Percentiles rank a stretch among this genome's conserved stretches.
These are phyloP conservation scores for Auriculariales sp. DNA, from an alignment of 768 basidiomycete genomes.

Conservation along the genomic window DNA sequence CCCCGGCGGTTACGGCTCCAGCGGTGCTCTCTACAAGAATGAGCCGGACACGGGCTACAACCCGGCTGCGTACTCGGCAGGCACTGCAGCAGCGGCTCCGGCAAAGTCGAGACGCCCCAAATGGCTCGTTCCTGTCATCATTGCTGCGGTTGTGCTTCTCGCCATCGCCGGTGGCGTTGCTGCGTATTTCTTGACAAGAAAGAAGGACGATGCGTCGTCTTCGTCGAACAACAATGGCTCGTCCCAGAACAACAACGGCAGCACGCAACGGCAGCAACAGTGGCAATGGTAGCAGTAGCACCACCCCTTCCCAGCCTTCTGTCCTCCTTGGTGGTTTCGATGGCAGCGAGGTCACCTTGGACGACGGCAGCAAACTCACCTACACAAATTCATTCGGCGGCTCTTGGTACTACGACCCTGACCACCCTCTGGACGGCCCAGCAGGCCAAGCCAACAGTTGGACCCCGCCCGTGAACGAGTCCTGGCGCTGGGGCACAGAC, in stretches of 20 bases:
- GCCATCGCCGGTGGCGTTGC: slow-evolving; percentile 10
- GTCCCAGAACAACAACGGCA: slow-evolving; percentile 1
- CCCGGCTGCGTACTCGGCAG: neutral
- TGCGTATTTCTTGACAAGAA: slow-evolving; percentile 11
- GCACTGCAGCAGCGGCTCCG: neutral
- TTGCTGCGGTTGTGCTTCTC: slow-evolving; percentile 5
- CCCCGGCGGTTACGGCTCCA: neutral
- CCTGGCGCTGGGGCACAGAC: slow-evolving; percentile 56
- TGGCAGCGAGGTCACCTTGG: slow-evolving; percentile 48
- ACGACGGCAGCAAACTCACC: slow-evolving; percentile 56
- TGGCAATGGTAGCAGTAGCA: neutral
- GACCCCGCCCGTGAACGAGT: slow-evolving; percentile 64
- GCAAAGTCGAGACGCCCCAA: neutral
- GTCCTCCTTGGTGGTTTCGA: slow-evolving; percentile 40
- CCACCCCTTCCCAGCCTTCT: slow-evolving; percentile 11
- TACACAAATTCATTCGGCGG: slow-evolving; percentile 72
- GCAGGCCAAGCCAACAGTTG: slow-evolving; percentile 58
- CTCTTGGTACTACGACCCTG: slow-evolving; percentile 52
- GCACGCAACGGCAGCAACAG: neutral
- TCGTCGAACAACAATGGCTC: neutral
- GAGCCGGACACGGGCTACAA: neutral
- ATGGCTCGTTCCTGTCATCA: neutral
- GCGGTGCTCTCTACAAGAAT: neutral
- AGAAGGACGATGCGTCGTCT: slow-evolving; percentile 3
- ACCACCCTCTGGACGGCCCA: slow-evolving; percentile 59